phyloP scores from a whole-genome alignment of 768 basidiomycete species.

The Suillus hirtellus region DNA sequence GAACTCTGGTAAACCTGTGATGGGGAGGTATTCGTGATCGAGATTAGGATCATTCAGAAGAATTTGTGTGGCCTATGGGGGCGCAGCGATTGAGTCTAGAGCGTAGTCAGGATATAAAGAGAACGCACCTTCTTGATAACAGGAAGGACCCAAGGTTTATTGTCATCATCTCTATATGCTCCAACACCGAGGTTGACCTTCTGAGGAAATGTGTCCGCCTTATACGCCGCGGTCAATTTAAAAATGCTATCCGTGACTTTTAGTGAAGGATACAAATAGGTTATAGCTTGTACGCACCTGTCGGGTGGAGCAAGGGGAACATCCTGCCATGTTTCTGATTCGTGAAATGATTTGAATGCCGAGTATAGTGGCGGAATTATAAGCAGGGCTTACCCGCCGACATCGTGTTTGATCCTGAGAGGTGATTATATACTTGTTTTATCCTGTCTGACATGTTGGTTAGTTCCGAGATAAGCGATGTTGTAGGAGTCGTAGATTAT shows the following conservation, averaged over 20 bases:
- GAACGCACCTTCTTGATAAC: conserved; percentile 79
- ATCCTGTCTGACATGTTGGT: conserved; percentile 56
- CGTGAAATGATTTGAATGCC: conserved; percentile 1
- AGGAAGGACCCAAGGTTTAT: conserved; percentile 90
- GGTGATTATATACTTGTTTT: conserved; percentile 58
- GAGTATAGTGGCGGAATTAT: conserved; percentile 15
- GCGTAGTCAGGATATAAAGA: conserved; percentile 3
- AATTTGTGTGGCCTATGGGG: conserved; percentile 64
- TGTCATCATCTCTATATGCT: conserved; percentile 86
- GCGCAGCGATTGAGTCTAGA: conserved; percentile 10
- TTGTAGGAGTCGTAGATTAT: background rate
- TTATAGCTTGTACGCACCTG: conserved; percentile 46
- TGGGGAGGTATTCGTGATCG: conserved; percentile 94
- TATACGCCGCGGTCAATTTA: conserved; percentile 88
- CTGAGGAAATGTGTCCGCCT: conserved; percentile 67
- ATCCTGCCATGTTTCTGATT: conserved; percentile 67
- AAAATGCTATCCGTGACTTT: conserved; percentile 62
- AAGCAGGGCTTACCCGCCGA: conserved; percentile 48
- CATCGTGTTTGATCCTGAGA: conserved; percentile 45
- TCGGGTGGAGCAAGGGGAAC: conserved; percentile 87
- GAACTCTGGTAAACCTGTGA: conserved; percentile 84
- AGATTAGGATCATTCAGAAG: conserved; percentile 68
- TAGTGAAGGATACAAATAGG: conserved; percentile 7
- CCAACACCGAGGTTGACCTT: conserved; percentile 95
- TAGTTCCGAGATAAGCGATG: conserved; percentile 8